Evolutionary conservation across 768 basidiomycete genomes (phyloP).

Genomic region (Lactarius evosmus): DNA sequence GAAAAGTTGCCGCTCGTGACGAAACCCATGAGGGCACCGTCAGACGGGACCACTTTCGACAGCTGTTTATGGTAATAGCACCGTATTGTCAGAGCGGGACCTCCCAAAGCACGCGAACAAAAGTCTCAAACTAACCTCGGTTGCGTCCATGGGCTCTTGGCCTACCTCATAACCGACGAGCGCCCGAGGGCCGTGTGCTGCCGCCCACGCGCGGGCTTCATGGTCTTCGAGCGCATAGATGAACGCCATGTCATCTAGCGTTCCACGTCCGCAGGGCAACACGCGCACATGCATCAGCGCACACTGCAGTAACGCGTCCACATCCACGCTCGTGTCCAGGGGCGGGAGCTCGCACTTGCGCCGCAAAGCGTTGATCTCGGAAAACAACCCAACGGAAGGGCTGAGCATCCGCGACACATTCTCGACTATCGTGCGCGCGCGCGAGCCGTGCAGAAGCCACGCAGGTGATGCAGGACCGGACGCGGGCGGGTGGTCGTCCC

Average conservation of each 20-base stretch:
- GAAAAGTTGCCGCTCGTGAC: slow-evolving; percentile 84
- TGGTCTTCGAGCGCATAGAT: slow-evolving; percentile 63
- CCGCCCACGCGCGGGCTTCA: slow-evolving; percentile 50
- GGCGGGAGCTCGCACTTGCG: slow-evolving; percentile 48
- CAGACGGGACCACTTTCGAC: slow-evolving; percentile 41
- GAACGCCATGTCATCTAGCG: slow-evolving; percentile 68
- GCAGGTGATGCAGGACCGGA: slow-evolving; percentile 21
- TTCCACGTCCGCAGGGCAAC: slow-evolving; percentile 60
- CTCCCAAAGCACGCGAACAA: neutral
- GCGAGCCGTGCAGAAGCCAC: slow-evolving; percentile 71
- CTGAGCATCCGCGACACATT: slow-evolving; percentile 40
- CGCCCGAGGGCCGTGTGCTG: slow-evolving; percentile 33
- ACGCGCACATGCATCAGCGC: slow-evolving; percentile 70
- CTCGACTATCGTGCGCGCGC: slow-evolving; percentile 45
- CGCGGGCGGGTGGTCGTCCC: slow-evolving; percentile 37
- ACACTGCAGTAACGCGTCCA: slow-evolving; percentile 48
- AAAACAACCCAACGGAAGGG: slow-evolving; percentile 45
- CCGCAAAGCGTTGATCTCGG: slow-evolving; percentile 58
- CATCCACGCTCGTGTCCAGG: slow-evolving; percentile 36
- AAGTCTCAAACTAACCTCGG: slow-evolving; percentile 30
- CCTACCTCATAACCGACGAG: slow-evolving; percentile 25
- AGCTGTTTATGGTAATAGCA: slow-evolving; percentile 40
- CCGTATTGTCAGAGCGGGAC: slow-evolving; percentile 15
- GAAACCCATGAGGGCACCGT: slow-evolving; percentile 65
- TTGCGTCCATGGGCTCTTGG: slow-evolving; percentile 32